These are phyloP conservation scores for Suhomyces guaymorum DNA, from an alignment of 1,139 yeast species.

Conservation along the genomic window DNA sequence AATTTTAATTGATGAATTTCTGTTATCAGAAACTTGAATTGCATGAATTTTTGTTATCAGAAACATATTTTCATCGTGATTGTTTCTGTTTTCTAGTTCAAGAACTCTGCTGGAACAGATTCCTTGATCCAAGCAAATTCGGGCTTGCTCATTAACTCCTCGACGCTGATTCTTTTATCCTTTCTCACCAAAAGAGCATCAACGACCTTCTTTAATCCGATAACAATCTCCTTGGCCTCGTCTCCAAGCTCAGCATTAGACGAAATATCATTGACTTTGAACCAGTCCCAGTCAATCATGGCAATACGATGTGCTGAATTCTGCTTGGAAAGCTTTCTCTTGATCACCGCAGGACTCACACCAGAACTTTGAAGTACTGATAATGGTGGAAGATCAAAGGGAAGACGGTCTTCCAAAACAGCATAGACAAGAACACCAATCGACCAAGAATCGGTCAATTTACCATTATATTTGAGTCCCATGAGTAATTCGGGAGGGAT, in stretches of 20 bases:
- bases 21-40: too few species aligned
- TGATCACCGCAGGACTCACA: conserved; percentile 47
- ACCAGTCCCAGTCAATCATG: conserved; percentile 91
- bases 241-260: conserved; percentile 17
- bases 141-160: conserved; percentile 9
- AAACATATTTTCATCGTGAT: too few species aligned
- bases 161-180: conserved; percentile 28
- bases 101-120: conserved; percentile 16
- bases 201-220: conserved; percentile 31
- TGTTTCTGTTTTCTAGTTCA: background rate
- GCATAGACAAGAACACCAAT: conserved; percentile 87
- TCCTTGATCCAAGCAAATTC: conserved; percentile 26
- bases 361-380: conserved; percentile 35
- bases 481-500: conserved; percentile 90
- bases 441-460: conserved; percentile 91
- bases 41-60: too few species aligned
- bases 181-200: conserved; percentile 42
- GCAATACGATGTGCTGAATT: conserved; percentile 88
- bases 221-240: conserved; percentile 27
- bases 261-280: conserved; percentile 24
- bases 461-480: conserved; percentile 90
- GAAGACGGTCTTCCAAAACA: conserved; percentile 78
- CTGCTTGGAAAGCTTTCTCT: conserved; percentile 53
- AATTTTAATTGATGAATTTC: too few species aligned
- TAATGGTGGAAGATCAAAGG: conserved; percentile 70